Percentiles rank a stretch among this genome's conserved stretches.
Conservation (phyloP, 805 yeast genomes). For the Cyberlindnera xishuangbannaensis region DNA sequence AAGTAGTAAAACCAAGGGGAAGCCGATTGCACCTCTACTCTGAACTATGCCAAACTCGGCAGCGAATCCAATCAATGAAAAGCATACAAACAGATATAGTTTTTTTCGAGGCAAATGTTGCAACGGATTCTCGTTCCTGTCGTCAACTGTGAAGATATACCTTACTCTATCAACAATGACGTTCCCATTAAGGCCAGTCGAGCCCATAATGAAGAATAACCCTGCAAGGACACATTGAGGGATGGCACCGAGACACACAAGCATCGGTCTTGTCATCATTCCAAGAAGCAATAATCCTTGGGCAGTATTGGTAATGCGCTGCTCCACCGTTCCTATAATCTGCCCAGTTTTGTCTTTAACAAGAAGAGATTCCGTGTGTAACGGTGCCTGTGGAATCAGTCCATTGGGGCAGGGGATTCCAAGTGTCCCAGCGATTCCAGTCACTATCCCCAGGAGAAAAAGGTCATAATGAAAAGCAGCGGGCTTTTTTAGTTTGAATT, state of each 20-base stretch:
- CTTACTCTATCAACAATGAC: slow-evolving; percentile 57
- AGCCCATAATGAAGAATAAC: slow-evolving; percentile 88
- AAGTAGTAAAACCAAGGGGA: slow-evolving; percentile 74
- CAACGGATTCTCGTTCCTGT: slow-evolving; percentile 6
- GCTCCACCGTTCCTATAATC: slow-evolving; percentile 65
- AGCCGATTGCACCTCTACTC: slow-evolving; percentile 89
- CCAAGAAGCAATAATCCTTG: slow-evolving; percentile 84
- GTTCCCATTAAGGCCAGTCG: slow-evolving; percentile 67
- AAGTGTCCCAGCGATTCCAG: slow-evolving; percentile 79
- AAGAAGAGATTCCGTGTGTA: slow-evolving; percentile 77
- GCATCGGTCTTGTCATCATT: slow-evolving; percentile 84
- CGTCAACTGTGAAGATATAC: slow-evolving; percentile 37
- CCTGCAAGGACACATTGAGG: slow-evolving; percentile 96
- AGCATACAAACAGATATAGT: slow-evolving; percentile 46
- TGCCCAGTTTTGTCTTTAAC: slow-evolving; percentile 31
- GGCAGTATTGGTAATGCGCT: slow-evolving; percentile 72
- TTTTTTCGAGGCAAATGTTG: slow-evolving; percentile 28
- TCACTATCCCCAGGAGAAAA: slow-evolving; percentile 73
- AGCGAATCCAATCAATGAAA: slow-evolving; percentile 64
- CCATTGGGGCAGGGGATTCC: slow-evolving; percentile 98
- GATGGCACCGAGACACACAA: slow-evolving; percentile 71
- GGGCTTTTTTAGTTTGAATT: slow-evolving; percentile 79
- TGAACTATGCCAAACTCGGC: slow-evolving; percentile 82
- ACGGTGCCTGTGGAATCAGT: slow-evolving; percentile 92
- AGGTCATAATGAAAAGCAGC: slow-evolving; percentile 93